phyloP scores from a whole-genome alignment of 257 asterid species.

The Solanum chmielewskii region DNA sequence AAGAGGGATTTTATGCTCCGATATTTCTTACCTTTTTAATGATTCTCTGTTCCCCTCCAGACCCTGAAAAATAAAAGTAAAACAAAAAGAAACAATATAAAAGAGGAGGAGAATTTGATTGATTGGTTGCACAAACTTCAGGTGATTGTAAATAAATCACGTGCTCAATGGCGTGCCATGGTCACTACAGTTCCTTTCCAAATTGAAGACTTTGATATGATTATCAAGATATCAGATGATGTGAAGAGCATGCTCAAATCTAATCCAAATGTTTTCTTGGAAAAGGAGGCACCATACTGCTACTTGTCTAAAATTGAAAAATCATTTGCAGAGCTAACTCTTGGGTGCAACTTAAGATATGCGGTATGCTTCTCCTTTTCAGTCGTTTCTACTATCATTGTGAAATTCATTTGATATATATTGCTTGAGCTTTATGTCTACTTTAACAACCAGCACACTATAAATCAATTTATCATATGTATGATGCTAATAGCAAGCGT shows the following conservation, averaged over 20 bases:
- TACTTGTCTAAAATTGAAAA: slow-evolving; percentile 58
- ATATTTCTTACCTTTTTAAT: background rate
- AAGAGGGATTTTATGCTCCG: background rate
- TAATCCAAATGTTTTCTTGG: slow-evolving; percentile 64
- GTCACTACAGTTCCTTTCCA: slow-evolving; percentile 46
- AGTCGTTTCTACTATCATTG: background rate
- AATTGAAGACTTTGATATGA: slow-evolving; percentile 53
- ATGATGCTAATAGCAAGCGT: background rate
- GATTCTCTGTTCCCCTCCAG: background rate
- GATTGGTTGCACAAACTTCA: slow-evolving; percentile 14
- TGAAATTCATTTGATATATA: background rate
- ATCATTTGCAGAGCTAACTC: slow-evolving; percentile 60
- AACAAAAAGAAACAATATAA: background rate
- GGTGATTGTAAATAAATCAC: slow-evolving; percentile 89
- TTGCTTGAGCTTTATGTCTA: background rate
- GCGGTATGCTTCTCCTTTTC: slow-evolving; percentile 25
- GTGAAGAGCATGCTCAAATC: slow-evolving; percentile 66
- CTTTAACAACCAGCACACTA: background rate
- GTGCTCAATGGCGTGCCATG: slow-evolving; percentile 66
- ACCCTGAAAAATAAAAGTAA: background rate
- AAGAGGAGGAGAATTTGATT: background rate
- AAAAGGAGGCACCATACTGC: slow-evolving; percentile 79
- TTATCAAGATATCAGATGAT: slow-evolving; percentile 60
- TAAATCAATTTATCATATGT: background rate
- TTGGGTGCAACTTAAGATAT: slow-evolving; percentile 75